phyloP scores from a whole-genome alignment of 257 asterid species.

The Cinchona pubescens region DNA sequence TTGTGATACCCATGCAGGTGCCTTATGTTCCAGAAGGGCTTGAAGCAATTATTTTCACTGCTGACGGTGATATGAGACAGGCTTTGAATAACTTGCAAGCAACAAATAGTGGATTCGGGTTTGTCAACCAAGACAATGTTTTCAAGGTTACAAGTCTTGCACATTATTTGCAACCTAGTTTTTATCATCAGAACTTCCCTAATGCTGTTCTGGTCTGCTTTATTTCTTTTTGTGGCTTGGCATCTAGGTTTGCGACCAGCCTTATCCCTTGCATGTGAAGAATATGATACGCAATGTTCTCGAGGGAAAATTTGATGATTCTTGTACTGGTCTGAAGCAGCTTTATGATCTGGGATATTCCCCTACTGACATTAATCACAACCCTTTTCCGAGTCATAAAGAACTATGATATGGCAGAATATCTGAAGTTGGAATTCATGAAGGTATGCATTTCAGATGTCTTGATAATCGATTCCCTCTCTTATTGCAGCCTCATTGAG shows the following conservation, averaged over 20 bases:
- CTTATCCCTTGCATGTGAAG: constrained; percentile 95
- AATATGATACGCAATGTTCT: constrained; percentile 81
- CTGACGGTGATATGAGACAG: constrained; percentile 99
- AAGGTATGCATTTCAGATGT: constrained; percentile 45
- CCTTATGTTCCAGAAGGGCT: constrained; percentile 96
- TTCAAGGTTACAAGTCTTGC: constrained; percentile 63
- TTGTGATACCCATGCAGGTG: constrained; percentile 45
- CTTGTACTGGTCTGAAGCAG: constrained; percentile 86
- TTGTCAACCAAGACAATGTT: constrained; percentile 94
- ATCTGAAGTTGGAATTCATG: constrained; percentile 84
- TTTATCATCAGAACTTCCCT: background rate
- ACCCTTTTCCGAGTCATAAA: constrained; percentile 87
- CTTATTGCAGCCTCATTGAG: background rate
- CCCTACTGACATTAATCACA: constrained; percentile 95
- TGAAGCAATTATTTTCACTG: constrained; percentile 94
- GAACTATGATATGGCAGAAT: constrained; percentile 93
- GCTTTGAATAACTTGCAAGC: constrained; percentile 98
- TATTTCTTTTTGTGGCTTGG: constrained; percentile 5
- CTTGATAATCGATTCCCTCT: background rate
- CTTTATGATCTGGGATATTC: constrained; percentile 94
- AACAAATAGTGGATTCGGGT: constrained; percentile 88
- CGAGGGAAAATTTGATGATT: constrained; percentile 88
- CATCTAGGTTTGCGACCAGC: constrained; percentile 92
- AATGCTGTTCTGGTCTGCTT: background rate
- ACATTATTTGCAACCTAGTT: background rate